Percentiles rank a stretch among this genome's conserved stretches.
These are phyloP conservation scores for Schoenoplectus tabernaemontani DNA, from an alignment of 202 grass and related monocot species.

Conservation along the genomic window DNA sequence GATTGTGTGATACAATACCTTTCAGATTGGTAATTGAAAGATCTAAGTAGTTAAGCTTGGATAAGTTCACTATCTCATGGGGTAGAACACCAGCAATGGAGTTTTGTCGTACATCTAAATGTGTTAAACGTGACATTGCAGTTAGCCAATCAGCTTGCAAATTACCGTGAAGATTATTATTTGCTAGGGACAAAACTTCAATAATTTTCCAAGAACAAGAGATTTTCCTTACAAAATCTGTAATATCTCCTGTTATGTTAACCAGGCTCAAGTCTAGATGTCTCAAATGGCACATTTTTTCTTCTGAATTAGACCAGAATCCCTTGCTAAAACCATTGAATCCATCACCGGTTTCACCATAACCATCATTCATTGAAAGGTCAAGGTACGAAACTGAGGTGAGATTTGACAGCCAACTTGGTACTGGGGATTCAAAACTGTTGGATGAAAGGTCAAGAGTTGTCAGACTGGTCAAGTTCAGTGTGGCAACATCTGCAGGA, in stretches of 20 bases:
- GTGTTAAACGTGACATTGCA: slow-evolving; percentile 10
- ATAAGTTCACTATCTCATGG: slow-evolving; percentile 5
- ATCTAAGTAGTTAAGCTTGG: slow-evolving; percentile 21
- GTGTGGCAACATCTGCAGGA: slow-evolving; percentile 5
- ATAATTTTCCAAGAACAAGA: slow-evolving; percentile 17
- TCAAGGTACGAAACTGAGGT: slow-evolving; percentile 27
- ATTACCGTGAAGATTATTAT: slow-evolving; percentile 16
- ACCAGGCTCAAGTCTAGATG: neutral
- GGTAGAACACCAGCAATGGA: slow-evolving; percentile 32
- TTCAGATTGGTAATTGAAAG: slow-evolving; percentile 24
- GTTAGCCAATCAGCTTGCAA: slow-evolving; percentile 20
- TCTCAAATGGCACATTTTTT: slow-evolving; percentile 12
- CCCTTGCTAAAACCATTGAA: slow-evolving; percentile 17
- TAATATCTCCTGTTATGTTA: slow-evolving; percentile 20
- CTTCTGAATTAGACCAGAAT: slow-evolving; percentile 5
- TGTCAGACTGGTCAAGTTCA: slow-evolving; percentile 33
- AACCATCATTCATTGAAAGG: neutral
- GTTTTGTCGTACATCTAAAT: slow-evolving; percentile 30
- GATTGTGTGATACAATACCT: slow-evolving; percentile 26
- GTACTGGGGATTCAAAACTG: slow-evolving; percentile 19
- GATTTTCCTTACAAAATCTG: neutral
- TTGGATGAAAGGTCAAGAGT: slow-evolving; percentile 16
- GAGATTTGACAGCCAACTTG: slow-evolving; percentile 34
- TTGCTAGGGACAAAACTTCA: slow-evolving; percentile 16
- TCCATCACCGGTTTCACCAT: neutral